Percentiles rank a stretch among this genome's conserved stretches.
Evolutionary conservation across 345 rosid species (phyloP).

Genomic region (Conringia planisiliqua): DNA sequence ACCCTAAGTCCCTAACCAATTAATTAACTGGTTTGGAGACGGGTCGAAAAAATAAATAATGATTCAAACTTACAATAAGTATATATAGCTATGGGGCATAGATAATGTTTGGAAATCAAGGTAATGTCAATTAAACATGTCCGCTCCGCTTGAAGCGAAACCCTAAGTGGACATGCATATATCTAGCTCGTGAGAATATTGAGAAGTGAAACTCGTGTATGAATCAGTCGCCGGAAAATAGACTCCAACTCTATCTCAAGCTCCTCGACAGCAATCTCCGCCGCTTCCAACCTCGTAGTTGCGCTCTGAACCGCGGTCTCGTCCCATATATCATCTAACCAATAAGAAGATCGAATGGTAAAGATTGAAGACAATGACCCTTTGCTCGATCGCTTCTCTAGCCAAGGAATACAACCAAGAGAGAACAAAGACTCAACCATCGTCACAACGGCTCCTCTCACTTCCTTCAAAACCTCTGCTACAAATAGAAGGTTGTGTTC

Average conservation of each 20-base stretch:
- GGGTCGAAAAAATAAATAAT: not conserved
- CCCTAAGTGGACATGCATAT: not conserved
- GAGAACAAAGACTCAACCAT: slow-evolving; percentile 62
- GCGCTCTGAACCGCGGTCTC: slow-evolving; percentile 57
- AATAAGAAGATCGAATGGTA: slow-evolving; percentile 29
- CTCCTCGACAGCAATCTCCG: slow-evolving; percentile 63
- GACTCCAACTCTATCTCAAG: slow-evolving; percentile 64
- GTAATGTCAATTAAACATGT: not conserved
- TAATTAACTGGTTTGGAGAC: not conserved
- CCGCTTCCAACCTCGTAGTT: slow-evolving; percentile 62
- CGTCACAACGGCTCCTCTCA: slow-evolving; percentile 42
- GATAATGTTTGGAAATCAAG: not conserved
- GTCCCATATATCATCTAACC: slow-evolving; percentile 42
- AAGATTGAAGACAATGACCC: slow-evolving; percentile 44
- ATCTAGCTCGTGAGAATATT: slow-evolving; percentile 58
- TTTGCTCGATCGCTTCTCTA: slow-evolving; percentile 48
- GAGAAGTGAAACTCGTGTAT: slow-evolving; percentile 75
- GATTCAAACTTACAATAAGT: not conserved
- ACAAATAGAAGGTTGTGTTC: slow-evolving; percentile 43
- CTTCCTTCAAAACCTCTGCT: slow-evolving; percentile 57
- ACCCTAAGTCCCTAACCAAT: not conserved
- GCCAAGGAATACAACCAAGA: slow-evolving; percentile 63
- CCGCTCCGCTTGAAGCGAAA: not conserved
- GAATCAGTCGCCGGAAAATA: slow-evolving; percentile 68
- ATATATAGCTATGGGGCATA: not conserved